These are phyloP conservation scores for Aspergillus nomiae DNA, from an alignment of 2,329 filamentous ascomycete species.

Conservation along the genomic window DNA sequence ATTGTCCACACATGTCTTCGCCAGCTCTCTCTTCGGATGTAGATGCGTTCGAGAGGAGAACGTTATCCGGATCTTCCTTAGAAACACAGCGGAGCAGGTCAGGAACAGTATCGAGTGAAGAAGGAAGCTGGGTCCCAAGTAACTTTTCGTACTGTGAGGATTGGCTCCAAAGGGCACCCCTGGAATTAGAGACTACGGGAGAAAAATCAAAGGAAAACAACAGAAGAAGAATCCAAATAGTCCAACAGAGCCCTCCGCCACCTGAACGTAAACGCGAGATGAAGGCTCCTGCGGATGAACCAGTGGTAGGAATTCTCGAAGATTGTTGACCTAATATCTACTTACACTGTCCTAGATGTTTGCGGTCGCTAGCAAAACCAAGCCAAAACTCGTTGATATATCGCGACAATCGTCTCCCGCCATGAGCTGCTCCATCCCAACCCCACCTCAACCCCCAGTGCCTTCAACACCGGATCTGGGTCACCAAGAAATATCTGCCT, in stretches of 20 bases:
- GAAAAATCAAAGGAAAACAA: slow-evolving; percentile 31
- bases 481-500: slow-evolving; percentile 40
- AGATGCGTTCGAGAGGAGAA: slow-evolving; percentile 13
- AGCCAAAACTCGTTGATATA: slow-evolving; percentile 42
- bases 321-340: not conserved
- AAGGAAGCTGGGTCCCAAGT: slow-evolving; percentile 40
- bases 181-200: slow-evolving; percentile 29
- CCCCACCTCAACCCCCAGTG: slow-evolving; percentile 27
- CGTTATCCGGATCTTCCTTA: slow-evolving; percentile 23
- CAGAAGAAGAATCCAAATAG: slow-evolving; percentile 40
- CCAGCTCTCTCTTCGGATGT: slow-evolving; percentile 16
- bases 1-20: slow-evolving; percentile 15
- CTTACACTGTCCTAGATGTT: slow-evolving; percentile 28
- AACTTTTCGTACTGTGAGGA: slow-evolving; percentile 40
- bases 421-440: slow-evolving; percentile 28
- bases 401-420: slow-evolving; percentile 37
- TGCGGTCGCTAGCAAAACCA: slow-evolving; percentile 38
- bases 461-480: slow-evolving; percentile 39
- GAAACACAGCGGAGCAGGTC: slow-evolving; percentile 33
- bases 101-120: slow-evolving; percentile 39
- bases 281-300: slow-evolving; percentile 21
- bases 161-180: slow-evolving; percentile 41
- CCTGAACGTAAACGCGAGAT: slow-evolving; percentile 21
- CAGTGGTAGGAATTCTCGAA: slow-evolving; percentile 24
- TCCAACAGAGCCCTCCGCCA: slow-evolving; percentile 36